Conservation (phyloP, 179 eudicot species). For the Patellifolia procumbens region DNA sequence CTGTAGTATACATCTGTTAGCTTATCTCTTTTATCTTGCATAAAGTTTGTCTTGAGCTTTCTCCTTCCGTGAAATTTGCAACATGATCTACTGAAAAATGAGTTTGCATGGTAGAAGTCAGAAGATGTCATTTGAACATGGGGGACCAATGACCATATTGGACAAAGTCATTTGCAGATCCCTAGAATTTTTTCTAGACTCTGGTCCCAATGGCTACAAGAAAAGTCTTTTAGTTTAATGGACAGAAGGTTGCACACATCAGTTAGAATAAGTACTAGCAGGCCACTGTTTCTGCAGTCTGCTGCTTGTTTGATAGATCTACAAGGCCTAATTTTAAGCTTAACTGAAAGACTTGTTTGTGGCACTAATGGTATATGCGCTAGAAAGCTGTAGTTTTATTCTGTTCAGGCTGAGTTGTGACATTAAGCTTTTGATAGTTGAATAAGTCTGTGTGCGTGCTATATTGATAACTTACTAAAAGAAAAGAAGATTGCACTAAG, state of each 20-base stretch:
- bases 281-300: neutral
- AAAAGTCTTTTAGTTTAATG: neutral
- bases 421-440: neutral
- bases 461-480: neutral
- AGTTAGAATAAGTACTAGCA: neutral
- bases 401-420: neutral
- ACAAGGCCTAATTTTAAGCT: neutral
- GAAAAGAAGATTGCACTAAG: neutral
- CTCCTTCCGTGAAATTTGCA: neutral
- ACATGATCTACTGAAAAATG: neutral
- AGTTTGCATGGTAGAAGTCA: neutral
- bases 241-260: neutral
- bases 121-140: neutral
- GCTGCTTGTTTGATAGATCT: neutral
- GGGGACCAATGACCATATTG: neutral
- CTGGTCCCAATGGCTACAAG: neutral
- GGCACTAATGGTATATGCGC: neutral
- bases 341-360: neutral
- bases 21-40: neutral
- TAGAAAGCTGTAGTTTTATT: neutral
- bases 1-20: neutral
- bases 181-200: neutral
- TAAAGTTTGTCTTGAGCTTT: neutral
- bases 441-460: neutral
- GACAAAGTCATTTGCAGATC: neutral